A percentile compares a stretch with the other conserved stretches of the same genome.
phyloP scores from a whole-genome alignment of 352 stramenopile genomes.

The Phytopythium montanum region DNA sequence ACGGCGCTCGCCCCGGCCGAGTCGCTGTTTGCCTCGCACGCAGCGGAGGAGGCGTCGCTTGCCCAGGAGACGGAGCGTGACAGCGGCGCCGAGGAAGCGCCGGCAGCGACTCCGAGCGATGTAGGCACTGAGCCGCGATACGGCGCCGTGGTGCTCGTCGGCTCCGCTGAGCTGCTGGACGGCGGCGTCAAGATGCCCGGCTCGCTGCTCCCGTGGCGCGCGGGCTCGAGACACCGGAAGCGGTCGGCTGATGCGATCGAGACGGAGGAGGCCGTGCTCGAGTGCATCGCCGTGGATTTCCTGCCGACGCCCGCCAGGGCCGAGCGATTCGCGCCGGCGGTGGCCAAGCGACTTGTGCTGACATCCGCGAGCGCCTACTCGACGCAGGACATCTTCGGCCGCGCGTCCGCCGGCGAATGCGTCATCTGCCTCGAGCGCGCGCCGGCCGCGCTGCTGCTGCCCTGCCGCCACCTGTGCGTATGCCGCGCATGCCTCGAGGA shows the following conservation, averaged over 20 bases:
- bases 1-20: conserved; percentile 8
- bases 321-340: conserved; percentile 18
- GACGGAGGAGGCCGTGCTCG: conserved; percentile 30
- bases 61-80: conserved; percentile 14
- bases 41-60: conserved; percentile 12
- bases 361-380: conserved; percentile 32
- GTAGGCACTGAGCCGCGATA: conserved; percentile 15
- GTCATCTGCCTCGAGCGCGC: conserved; percentile 59
- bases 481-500: conserved; percentile 58
- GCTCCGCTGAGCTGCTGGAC: conserved; percentile 10
- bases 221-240: neutral
- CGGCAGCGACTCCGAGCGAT: neutral
- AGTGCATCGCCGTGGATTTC: conserved; percentile 58
- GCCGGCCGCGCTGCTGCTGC: conserved; percentile 41
- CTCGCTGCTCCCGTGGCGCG: neutral
- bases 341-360: conserved; percentile 50
- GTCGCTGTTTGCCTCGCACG: neutral
- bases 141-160: conserved; percentile 27
- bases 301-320: conserved; percentile 36
- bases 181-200: conserved; percentile 2
- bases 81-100: neutral
- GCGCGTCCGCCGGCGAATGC: conserved; percentile 33
- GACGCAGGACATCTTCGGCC: conserved; percentile 60
- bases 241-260: neutral
- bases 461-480: conserved; percentile 66